Percentiles rank a stretch among this genome's conserved stretches.
Evolutionary conservation across 2,329 filamentous ascomycete species (phyloP).

Genomic region (Fonsecaea pedrosoi): DNA sequence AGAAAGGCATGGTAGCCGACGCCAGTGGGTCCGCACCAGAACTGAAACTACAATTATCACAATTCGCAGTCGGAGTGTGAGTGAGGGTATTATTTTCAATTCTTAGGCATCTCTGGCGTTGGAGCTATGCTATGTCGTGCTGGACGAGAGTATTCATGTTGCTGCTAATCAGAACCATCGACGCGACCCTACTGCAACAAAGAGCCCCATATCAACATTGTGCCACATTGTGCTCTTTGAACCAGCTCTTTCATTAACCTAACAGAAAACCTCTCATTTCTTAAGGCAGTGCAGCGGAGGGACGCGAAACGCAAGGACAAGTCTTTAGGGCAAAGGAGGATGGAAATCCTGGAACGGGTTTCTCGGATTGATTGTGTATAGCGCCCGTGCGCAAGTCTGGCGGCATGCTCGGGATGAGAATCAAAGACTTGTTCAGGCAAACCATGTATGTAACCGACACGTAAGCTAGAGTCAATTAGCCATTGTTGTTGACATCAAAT

Average conservation of each 20-base stretch:
- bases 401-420: background rate
- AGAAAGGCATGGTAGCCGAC: background rate
- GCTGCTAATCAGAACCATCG: background rate
- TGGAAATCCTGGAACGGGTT: background rate
- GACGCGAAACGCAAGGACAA: background rate
- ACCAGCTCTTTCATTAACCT: background rate
- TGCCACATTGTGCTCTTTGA: background rate
- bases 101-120: background rate
- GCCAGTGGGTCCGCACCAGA: background rate
- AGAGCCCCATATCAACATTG: background rate
- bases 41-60: conserved; percentile 14
- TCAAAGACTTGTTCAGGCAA: conserved; percentile 1
- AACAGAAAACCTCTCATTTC: background rate
- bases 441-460: background rate
- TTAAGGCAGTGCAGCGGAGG: background rate
- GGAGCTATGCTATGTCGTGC: background rate
- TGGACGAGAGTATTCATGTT: background rate
- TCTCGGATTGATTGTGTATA: background rate
- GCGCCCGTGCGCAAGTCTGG: background rate
- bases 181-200: background rate
- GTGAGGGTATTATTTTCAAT: conserved; percentile 15
- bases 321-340: background rate
- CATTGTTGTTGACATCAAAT: conserved; percentile 9
- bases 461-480: background rate
- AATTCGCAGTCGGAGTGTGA: conserved; percentile 22